phyloP scores from a whole-genome alignment of 2,329 filamentous ascomycete species.

The Fusarium proliferatum region DNA sequence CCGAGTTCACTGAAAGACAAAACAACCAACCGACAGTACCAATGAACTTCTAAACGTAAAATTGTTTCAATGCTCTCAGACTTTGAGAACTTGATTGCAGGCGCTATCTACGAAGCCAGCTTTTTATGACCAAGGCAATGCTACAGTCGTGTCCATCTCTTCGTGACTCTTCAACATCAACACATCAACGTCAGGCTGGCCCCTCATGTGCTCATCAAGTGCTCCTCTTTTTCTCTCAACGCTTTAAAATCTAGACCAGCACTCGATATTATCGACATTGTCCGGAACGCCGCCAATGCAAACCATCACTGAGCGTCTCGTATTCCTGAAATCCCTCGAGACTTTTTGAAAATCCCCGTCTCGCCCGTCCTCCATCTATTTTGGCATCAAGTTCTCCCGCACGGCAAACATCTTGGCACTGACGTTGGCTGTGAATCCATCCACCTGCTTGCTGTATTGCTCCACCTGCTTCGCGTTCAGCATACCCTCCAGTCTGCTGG shows the following conservation, averaged over 20 bases:
- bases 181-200: conserved; percentile 28
- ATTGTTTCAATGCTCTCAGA: conserved; percentile 23
- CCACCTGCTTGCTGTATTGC: conserved; percentile 97
- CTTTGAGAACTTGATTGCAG: conserved; percentile 11
- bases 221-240: conserved; percentile 48
- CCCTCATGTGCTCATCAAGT: conserved; percentile 43
- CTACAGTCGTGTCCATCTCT: conserved; percentile 21
- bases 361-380: conserved; percentile 50
- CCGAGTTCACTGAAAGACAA: not conserved
- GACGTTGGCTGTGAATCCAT: conserved; percentile 92
- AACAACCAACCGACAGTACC: not conserved
- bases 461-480: conserved; percentile 96
- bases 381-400: conserved; percentile 74
- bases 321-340: conserved; percentile 44
- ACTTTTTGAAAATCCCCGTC: conserved; percentile 39
- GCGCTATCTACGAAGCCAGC: conserved; percentile 27
- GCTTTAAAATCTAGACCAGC: conserved; percentile 51
- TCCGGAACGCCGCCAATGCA: conserved; percentile 58
- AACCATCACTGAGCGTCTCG: conserved; percentile 50
- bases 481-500: conserved; percentile 91
- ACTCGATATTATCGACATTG: conserved; percentile 53
- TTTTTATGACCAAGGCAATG: conserved; percentile 17
- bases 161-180: conserved; percentile 30
- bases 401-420: conserved; percentile 99
- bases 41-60: conserved; percentile 14